These are phyloP conservation scores for Puccinia sorghi DNA, from an alignment of 1,284 basidiomycete species.

Conservation along the genomic window DNA sequence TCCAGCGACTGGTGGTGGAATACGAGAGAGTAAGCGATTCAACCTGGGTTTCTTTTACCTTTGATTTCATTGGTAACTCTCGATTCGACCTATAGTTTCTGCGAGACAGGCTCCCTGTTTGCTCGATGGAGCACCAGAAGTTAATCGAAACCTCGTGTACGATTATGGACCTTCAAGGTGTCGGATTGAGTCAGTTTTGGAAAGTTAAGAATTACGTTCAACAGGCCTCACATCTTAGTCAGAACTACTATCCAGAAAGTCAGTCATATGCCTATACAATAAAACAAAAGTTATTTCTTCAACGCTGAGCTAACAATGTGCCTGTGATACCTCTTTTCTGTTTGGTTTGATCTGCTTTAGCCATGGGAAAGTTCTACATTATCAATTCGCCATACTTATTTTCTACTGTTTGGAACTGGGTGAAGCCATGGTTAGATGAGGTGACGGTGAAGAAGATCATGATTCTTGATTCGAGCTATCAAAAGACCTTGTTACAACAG, in stretches of 20 bases:
- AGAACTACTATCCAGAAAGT: slow-evolving; percentile 70
- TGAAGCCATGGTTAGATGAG: slow-evolving; percentile 93
- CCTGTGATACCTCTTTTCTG: neutral
- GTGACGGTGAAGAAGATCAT: slow-evolving; percentile 91
- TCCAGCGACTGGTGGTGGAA: slow-evolving; percentile 84
- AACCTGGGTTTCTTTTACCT: slow-evolving; percentile 59
- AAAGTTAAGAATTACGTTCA: slow-evolving; percentile 89
- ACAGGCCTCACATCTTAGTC: slow-evolving; percentile 76
- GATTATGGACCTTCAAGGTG: slow-evolving; percentile 86
- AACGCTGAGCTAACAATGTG: neutral
- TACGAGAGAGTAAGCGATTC: slow-evolving; percentile 85
- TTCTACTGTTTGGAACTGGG: slow-evolving; percentile 79
- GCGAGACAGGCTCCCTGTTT: slow-evolving; percentile 69
- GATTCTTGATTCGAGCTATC: slow-evolving; percentile 69
- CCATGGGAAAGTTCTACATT: slow-evolving; percentile 95
- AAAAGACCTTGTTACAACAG: slow-evolving; percentile 72
- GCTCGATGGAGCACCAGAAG: slow-evolving; percentile 71
- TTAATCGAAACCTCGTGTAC: slow-evolving; percentile 98
- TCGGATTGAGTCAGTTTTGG: slow-evolving; percentile 80
- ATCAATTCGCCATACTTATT: slow-evolving; percentile 79
- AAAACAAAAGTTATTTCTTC: neutral
- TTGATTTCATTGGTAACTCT: neutral
- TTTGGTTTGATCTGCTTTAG: slow-evolving; percentile 55
- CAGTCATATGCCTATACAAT: neutral
- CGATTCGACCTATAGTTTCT: slow-evolving; percentile 10